Evolutionary conservation across 169 alveolate genomes (phyloP).

Genomic region (Cryptosporidium ubiquitum): DNA sequence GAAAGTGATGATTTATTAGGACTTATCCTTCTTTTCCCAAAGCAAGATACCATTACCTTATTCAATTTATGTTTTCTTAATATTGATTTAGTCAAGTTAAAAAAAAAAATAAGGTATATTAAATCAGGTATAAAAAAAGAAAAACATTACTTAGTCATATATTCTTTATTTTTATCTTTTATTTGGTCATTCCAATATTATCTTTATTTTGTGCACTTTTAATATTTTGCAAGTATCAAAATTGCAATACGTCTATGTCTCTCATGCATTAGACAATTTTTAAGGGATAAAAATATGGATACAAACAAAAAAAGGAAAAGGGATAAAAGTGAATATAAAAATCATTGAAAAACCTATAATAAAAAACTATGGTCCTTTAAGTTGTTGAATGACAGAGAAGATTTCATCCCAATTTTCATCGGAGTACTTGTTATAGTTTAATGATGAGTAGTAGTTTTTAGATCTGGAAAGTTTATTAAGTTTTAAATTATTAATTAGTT

Average conservation of each 20-base stretch:
- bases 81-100: not conserved
- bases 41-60: conserved; percentile 24
- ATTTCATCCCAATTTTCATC: conserved; percentile 70
- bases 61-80: not conserved
- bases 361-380: conserved; percentile 10
- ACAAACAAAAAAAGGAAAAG: not conserved
- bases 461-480: conserved; percentile 11
- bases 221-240: conserved; percentile 8
- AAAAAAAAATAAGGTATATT: not conserved
- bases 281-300: not conserved
- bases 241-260: not conserved
- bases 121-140: not conserved
- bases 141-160: not conserved
- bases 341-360: not conserved
- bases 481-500: not conserved
- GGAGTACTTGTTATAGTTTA: not conserved
- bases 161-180: not conserved
- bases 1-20: not conserved
- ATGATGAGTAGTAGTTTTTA: conserved; percentile 10
- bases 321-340: not conserved
- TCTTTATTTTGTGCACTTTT: not conserved
- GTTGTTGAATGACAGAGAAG: conserved; percentile 44
- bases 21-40: not conserved
- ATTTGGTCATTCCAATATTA: not conserved
- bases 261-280: not conserved